A percentile compares a stretch with the other conserved stretches of the same genome.
Conservation (phyloP, 2,329 filamentous ascomycete genomes). For the Colletotrichum aenigma region DNA sequence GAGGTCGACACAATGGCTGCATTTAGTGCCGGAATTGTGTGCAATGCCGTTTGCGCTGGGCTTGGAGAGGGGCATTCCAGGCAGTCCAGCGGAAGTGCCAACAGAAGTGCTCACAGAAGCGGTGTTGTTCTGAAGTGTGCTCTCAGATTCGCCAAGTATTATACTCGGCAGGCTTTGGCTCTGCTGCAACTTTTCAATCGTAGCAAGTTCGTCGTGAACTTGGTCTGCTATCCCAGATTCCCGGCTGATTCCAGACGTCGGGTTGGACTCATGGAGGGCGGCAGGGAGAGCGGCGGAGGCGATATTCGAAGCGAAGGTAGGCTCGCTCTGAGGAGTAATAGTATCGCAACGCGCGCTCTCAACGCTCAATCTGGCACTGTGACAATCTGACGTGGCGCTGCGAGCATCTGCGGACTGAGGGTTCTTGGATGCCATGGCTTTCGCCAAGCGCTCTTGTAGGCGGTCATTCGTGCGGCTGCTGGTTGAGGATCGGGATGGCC, state of each 20-base stretch:
- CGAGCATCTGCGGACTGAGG: constrained; percentile 3
- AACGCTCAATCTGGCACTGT: neutral
- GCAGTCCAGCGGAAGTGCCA: neutral
- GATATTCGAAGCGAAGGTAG: neutral
- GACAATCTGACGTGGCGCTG: neutral
- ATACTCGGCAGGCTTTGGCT: neutral
- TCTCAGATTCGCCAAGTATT: neutral
- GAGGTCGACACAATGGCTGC: neutral
- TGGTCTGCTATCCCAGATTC: neutral
- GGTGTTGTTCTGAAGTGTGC: neutral
- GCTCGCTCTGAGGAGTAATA: neutral
- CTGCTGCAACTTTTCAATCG: neutral
- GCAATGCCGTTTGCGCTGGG: neutral
- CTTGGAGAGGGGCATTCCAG: too few species aligned
- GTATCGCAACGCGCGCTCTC: neutral
- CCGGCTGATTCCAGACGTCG: neutral
- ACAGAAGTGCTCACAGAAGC: neutral
- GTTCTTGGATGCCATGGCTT: constrained; percentile 77
- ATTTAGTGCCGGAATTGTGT: neutral
- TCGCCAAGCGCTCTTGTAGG: constrained; percentile 86
- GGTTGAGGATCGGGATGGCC: constrained; percentile 67
- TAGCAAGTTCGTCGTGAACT: neutral
- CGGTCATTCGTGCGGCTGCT: constrained; percentile 74
- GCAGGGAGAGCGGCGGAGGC: neutral
- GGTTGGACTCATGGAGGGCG: neutral